phyloP scores from a whole-genome alignment of 768 basidiomycete genomes.

The Epithele typhae region DNA sequence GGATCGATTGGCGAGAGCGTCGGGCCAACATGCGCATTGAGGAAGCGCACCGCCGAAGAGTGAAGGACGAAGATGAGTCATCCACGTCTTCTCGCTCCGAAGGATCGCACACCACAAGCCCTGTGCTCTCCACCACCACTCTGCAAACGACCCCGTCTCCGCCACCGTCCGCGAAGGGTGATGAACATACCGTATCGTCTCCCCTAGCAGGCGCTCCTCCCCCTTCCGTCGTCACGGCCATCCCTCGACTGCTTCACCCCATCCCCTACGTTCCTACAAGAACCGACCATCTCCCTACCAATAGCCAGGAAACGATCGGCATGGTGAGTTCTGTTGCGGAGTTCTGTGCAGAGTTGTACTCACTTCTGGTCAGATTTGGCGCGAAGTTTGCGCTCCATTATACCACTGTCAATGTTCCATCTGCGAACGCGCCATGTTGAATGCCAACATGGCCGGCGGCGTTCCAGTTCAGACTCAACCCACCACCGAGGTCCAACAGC shows the following conservation, averaged over 20 bases:
- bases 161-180: slow-evolving; percentile 44
- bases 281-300: slow-evolving; percentile 47
- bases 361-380: slow-evolving; percentile 52
- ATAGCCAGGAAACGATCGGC: slow-evolving; percentile 55
- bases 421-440: slow-evolving; percentile 61
- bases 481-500: background rate
- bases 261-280: slow-evolving; percentile 69
- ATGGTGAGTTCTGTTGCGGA: slow-evolving; percentile 46
- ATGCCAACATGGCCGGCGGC: slow-evolving; percentile 41
- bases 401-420: slow-evolving; percentile 73
- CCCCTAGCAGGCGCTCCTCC: slow-evolving; percentile 20
- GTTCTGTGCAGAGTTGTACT: too few species aligned
- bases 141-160: slow-evolving; percentile 78
- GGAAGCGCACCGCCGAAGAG: slow-evolving; percentile 16
- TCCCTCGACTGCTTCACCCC: slow-evolving; percentile 55
- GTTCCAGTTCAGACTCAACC: slow-evolving; percentile 24
- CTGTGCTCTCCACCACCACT: slow-evolving; percentile 69
- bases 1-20: slow-evolving; percentile 62
- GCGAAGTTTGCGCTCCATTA: slow-evolving; percentile 66
- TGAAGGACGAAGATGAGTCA: slow-evolving; percentile 43
- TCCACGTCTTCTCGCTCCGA: slow-evolving; percentile 45
- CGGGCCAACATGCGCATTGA: slow-evolving; percentile 33
- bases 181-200: slow-evolving; percentile 21
- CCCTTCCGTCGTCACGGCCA: slow-evolving; percentile 56
- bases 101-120: slow-evolving; percentile 61